phyloP scores from a whole-genome alignment of 2,329 filamentous ascomycete species.

The Torrubiella hemipterigena region DNA sequence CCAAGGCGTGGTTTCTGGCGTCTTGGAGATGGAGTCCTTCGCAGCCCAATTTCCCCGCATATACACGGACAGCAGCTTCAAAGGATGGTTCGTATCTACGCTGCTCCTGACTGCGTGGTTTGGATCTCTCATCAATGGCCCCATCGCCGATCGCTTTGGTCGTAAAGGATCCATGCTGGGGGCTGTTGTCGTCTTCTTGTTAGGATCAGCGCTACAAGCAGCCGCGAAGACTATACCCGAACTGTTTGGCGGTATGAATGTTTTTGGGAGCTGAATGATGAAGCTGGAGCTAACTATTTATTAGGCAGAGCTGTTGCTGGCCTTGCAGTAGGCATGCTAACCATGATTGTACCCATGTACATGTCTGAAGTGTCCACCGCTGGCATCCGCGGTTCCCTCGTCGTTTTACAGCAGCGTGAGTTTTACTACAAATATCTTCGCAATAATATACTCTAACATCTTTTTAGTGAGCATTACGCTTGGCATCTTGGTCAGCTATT shows the following conservation, averaged over 20 bases:
- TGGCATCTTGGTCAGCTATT: conserved; percentile 29
- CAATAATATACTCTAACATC: background rate
- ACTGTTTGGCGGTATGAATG: conserved; percentile 21
- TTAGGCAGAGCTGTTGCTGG: conserved; percentile 30
- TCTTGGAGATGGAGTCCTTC: conserved; percentile 33
- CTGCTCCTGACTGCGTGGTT: conserved; percentile 35
- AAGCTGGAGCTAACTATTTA: background rate
- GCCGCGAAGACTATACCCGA: conserved; percentile 25
- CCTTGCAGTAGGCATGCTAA: conserved; percentile 26
- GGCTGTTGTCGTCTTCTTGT: conserved; percentile 21
- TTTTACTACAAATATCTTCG: background rate
- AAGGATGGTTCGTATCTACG: conserved; percentile 40
- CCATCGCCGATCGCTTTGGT: conserved; percentile 21
- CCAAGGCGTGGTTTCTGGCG: conserved; percentile 34
- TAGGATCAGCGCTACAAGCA: conserved; percentile 32
- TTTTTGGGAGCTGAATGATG: background rate
- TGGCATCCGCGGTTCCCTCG: conserved; percentile 33
- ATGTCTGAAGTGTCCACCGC: conserved; percentile 37
- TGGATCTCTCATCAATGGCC: conserved; percentile 31
- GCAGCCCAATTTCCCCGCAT: conserved; percentile 17
- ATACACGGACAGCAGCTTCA: conserved; percentile 30
- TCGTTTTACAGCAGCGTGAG: conserved; percentile 26
- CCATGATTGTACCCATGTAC: conserved; percentile 28
- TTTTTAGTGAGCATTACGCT: conserved; percentile 22
- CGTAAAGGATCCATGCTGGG: conserved; percentile 22